Base-by-base conservation (phyloP, 75 land plant genomes). In the Sequoiadendron giganteum region DNA sequence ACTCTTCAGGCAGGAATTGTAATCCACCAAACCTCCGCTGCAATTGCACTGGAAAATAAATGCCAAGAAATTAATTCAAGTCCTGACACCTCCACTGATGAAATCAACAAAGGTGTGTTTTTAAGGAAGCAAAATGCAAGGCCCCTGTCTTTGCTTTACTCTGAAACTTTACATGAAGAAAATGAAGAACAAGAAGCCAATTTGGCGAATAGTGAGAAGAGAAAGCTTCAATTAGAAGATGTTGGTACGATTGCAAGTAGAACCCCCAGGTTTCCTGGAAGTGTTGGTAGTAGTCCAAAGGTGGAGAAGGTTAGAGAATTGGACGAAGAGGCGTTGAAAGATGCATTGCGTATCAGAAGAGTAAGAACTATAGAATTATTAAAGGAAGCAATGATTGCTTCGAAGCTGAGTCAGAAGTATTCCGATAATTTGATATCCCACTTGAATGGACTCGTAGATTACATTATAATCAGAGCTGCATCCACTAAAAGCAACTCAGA, bases 391-490 rank as follows among this genome's bases (percentile, higher is more conserved):
- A 89, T 95, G 87, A 73, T 68, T 13, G 90, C 85, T 1, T 91
- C 89, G 10, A 90, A 84, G 77, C 87, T 96, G 84, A 93, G 95
- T 43, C 86, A 88, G 25, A 90, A 90, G 18, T 96, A 94, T 56
- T 85, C 91, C 13, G 86, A 77, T 9, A 93, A 92, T 83, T 83
- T 95, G 82, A 88, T 90, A 3, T 84, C 92, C 5, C 73, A 77
- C 54, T 72, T 96, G 86, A 43, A 89, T 16, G 91, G 85, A 14
- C 95, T 94, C 86, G 88, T 95, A 14, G 98, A 96, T 81, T 85
- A 75, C 78, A 88, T 96, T 0, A 90, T 95, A 85, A 91, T 95
- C 86, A 88, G 86, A 55, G 95, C 96, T 19, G 96, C 94, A 5
- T 61, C 90, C 2, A 83, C 93, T 90, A 95, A 95, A 90, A 32